phyloP scores from a whole-genome alignment of 2,329 filamentous ascomycete species.

The Penicillium freii region DNA sequence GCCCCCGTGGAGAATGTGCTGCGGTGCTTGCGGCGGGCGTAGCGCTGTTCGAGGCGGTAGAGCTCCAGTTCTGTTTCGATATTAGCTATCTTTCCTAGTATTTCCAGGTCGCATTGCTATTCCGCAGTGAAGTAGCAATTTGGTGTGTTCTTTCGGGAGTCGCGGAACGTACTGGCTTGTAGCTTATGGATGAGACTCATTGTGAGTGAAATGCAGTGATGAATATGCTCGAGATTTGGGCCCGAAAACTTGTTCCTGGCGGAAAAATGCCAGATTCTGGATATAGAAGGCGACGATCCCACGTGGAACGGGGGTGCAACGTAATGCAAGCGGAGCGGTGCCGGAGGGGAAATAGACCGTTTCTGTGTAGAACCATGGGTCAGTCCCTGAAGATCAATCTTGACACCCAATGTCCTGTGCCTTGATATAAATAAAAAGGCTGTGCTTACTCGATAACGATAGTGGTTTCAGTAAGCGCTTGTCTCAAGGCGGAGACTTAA shows the following conservation, averaged over 20 bases:
- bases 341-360: constrained; percentile 1
- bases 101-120: background rate
- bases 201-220: constrained; percentile 20
- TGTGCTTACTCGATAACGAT: constrained; percentile 1
- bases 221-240: background rate
- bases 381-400: background rate
- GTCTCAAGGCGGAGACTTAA: background rate
- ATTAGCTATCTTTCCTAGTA: constrained; percentile 50
- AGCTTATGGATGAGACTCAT: constrained; percentile 54
- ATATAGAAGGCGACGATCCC: constrained; percentile 5
- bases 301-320: background rate
- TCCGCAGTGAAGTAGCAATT: background rate
- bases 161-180: constrained; percentile 47
- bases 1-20: constrained; percentile 86
- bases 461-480: constrained; percentile 1
- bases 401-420: background rate
- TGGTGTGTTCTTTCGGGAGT: constrained; percentile 1
- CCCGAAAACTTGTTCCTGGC: background rate
- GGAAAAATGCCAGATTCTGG: background rate
- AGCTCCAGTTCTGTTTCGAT: constrained; percentile 69
- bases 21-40: constrained; percentile 86
- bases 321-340: constrained; percentile 1
- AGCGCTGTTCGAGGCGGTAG: constrained; percentile 91
- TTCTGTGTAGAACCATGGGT: constrained; percentile 10
- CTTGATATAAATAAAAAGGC: background rate